Conservation (phyloP, 2,329 filamentous ascomycete genomes). For the Keithomyces neogunnii region DNA sequence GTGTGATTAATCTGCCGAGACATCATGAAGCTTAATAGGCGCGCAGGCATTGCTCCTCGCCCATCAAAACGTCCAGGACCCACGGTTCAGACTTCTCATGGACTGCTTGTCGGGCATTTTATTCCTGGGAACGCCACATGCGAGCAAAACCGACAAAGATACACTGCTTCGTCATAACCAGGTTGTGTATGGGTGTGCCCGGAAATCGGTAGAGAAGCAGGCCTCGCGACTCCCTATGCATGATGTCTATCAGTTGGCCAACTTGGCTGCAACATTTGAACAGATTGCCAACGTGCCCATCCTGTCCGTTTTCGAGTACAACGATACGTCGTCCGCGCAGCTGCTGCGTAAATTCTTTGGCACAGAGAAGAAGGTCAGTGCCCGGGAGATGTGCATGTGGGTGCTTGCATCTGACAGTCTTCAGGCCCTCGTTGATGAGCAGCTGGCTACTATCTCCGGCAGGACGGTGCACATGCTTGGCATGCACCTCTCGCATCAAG, state of each 20-base stretch:
- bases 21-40: neutral
- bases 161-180: neutral
- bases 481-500: neutral
- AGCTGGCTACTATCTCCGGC: neutral
- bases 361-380: neutral
- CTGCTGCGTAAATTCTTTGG: neutral
- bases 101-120: neutral
- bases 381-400: neutral
- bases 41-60: neutral
- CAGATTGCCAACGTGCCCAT: neutral
- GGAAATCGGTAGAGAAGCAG: neutral
- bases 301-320: neutral
- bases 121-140: neutral
- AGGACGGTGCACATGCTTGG: neutral
- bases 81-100: neutral
- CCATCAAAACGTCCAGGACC: neutral
- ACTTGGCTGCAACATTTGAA: neutral
- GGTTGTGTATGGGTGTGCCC: neutral
- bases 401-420: neutral
- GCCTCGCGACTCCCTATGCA: neutral
- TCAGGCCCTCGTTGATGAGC: neutral
- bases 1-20: neutral
- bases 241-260: neutral
- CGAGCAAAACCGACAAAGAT: neutral
- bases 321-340: neutral